phyloP scores from a whole-genome alignment of 2,329 filamentous ascomycete genomes.

The Rasamsonia emersonii region DNA sequence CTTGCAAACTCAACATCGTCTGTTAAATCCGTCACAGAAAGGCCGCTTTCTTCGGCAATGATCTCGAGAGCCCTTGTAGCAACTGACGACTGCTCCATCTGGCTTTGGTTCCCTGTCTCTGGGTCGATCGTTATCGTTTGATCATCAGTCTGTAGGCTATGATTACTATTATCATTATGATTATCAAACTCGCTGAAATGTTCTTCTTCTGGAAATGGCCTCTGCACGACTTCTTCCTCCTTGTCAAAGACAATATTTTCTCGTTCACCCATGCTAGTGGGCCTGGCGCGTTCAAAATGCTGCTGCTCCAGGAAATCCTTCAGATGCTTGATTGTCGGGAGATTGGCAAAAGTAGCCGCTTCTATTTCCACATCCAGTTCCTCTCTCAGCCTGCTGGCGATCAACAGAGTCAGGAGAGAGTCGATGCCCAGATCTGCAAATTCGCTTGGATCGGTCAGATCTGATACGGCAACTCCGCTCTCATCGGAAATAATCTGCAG shows the following conservation, averaged over 20 bases:
- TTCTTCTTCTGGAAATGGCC: neutral
- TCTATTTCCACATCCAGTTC: slow-evolving; percentile 21
- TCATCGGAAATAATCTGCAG: slow-evolving; percentile 19
- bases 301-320: neutral
- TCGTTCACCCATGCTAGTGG: too few relatives aligned
- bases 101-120: too few relatives aligned
- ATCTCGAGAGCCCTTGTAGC: slow-evolving; percentile 14
- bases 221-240: neutral
- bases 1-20: slow-evolving; percentile 8
- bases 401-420: slow-evolving; percentile 26
- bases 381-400: slow-evolving; percentile 22
- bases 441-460: slow-evolving; percentile 15
- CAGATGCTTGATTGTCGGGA: slow-evolving; percentile 1
- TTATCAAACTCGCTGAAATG: neutral
- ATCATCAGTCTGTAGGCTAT: too few relatives aligned
- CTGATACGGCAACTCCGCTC: slow-evolving; percentile 14
- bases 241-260: too few relatives aligned
- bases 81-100: too few relatives aligned
- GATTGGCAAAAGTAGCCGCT: slow-evolving; percentile 1
- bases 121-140: too few relatives aligned
- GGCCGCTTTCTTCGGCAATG: slow-evolving; percentile 26
- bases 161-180: neutral
- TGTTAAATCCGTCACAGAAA: slow-evolving; percentile 24
- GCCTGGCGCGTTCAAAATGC: too few relatives aligned
- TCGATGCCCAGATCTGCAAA: slow-evolving; percentile 28